Evolutionary conservation across 495 filamentous ascomycete species (phyloP), one percentile per base, ranked within the genome.

Genomic region (Aspergillus biplanus): DNA sequence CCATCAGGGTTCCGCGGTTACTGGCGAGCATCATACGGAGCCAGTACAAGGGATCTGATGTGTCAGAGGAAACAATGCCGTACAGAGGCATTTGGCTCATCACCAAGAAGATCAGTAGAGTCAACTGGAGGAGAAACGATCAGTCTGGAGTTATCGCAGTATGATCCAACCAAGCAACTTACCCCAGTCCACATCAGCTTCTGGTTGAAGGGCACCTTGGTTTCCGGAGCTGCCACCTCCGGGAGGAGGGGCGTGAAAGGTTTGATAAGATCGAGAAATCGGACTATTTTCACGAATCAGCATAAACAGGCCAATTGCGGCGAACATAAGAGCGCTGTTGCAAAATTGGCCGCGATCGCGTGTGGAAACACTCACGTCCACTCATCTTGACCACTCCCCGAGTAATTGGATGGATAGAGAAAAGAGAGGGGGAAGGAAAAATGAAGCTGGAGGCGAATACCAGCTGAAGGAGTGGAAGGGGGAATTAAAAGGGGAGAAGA

Each of bases 81-180:
- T 96, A 96, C 64, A 96, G 80, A 63, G 96, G 96, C 95, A 99
- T 98, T 81, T 99, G 95, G 81, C 91, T 96, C 96, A 99, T 99
- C 75, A 99, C 94, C 89, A 99, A 84, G 87, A 98, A 99, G 82
- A 97, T 96, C 72, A 97, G 81, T 67, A 97, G 84, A 59, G 94
- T 98, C 79, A 97, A 87, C 86, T 88, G 67, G n/a, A 71, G 59
- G 7, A 21, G 5, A 50, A 56, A 66, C 33, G 6, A 65, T 84
- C 68, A 84, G 80, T 33, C 39, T 66, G n/a, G 48, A 46, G 62
- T 46, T 66, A 42, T 73, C 47, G 59, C 52, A 58, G 56, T 16
- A 52, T 58, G 52, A 48, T 21, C 47, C 44, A 39, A 67, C 52
- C 52, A 66, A 62, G 65, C 58, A 67, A 78, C 83, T 69, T 81